Conservation (phyloP, 331 rosid genomes). For the Malus hybrid region DNA sequence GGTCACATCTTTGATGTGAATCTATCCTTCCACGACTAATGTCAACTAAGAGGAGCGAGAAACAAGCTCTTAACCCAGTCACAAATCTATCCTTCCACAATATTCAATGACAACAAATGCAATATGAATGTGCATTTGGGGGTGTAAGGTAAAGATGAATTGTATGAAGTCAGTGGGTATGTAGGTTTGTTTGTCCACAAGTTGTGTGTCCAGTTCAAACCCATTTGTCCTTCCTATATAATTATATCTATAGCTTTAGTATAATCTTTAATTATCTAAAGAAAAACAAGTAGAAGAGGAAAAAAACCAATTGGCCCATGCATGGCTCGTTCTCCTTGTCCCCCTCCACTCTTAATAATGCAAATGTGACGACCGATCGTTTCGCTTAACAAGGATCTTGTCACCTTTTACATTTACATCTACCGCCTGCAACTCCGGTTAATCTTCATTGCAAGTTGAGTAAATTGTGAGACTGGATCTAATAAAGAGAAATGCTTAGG, state of each 20-base stretch:
- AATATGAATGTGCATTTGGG: background rate
- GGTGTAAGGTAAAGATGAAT: background rate
- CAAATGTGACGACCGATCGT: constrained; percentile 16
- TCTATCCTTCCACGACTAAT: background rate
- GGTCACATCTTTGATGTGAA: no score
- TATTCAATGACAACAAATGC: background rate
- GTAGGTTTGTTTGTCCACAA: constrained; percentile 37
- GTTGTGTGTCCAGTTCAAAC: constrained; percentile 33
- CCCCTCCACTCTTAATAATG: constrained; percentile 39
- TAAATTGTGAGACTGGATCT: background rate
- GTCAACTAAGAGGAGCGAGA: background rate
- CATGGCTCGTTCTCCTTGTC: constrained; percentile 56
- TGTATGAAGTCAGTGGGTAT: constrained; percentile 9
- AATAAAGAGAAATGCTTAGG: no score
- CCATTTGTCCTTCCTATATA: constrained; percentile 33
- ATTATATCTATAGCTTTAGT: constrained; percentile 20
- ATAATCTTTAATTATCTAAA: constrained; percentile 13
- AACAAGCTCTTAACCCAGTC: background rate
- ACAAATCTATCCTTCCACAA: background rate
- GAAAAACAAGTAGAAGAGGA: constrained; percentile 42
- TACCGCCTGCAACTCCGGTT: constrained; percentile 7
- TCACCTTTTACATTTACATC: constrained; percentile 5
- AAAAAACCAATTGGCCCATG: constrained; percentile 43
- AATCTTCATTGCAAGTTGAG: background rate
- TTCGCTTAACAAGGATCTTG: constrained; percentile 4